Base-by-base conservation (phyloP, 495 filamentous ascomycete genomes). In the Ascobolus immersus region DNA sequence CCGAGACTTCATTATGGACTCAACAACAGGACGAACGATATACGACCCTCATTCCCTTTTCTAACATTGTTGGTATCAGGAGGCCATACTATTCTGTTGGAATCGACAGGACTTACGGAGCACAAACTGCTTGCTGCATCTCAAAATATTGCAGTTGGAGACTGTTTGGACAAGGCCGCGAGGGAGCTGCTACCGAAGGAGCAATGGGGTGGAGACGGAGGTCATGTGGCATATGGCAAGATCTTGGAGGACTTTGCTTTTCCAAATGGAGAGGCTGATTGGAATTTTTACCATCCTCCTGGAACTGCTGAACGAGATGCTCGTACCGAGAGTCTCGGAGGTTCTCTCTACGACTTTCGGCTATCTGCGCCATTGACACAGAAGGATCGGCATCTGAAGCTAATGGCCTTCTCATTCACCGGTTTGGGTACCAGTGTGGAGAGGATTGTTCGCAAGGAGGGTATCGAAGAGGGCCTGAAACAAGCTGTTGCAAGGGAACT, bases 31-130 rank as follows among this genome's bases (percentile, higher is more conserved):
- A 35, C 28, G 15, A 32, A 17, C 18, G 28, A 11, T 8, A 18
- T 31, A 12, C 15, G 15, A 3, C 51, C 66, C 5, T 34, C 49
- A 5, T 89, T 86, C 45, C 84, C 86, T 18, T 93, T 89, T 52
- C 58, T 92, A 27, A 79, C 76, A 0, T 59, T 93, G 13, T 67
- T 96, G n/a, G 77, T 78, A 27, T 91, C 79, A 0, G 86, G 86
- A 12, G 86, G 86, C 3, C 86, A 96, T 58, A 79, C 81, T 7
- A 68, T 86, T 37, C 65, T 96, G 3, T 60, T 90, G 2, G 73
- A 32, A 86, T 78, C 9, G 51, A 50, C 13, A 58, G 57, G 2
- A 17, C 48, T 86, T 1, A 64, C 58, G 8, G 55, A 69, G 14
- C 84, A 96, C 50, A 49, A 51, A 11, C 62, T 81, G 37, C 58